Base-by-base conservation (phyloP, 2,329 filamentous ascomycete genomes). In the Incumbomyces delicatus region DNA sequence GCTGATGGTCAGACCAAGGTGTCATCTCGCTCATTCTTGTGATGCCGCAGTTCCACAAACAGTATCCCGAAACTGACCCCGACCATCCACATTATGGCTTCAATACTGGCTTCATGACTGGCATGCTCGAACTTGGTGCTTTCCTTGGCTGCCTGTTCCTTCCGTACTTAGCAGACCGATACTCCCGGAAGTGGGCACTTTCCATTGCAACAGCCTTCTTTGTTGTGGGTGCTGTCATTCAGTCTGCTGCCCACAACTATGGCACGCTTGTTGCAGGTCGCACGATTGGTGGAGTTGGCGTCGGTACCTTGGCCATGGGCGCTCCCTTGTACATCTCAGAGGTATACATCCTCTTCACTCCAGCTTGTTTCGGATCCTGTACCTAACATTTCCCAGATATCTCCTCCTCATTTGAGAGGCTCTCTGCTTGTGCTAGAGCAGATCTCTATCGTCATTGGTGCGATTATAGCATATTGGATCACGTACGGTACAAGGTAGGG, bases 401-500 rank as follows among this genome's bases (percentile, higher is more conserved):
- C 22, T 11, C 53, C 53, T 2, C 53, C 53, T 1, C 38, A 56
- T 18, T 33, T 56, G n/a, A 46, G 53, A 37, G 67, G 66, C 1
- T 57, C 64, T 1, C 56, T 69, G 4, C 64, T 76, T 1, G 61
- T 72, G 1, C 57, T 74, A 2, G 67, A 74, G 47, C 64, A 70
- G 41, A 61, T 74, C 47, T 63, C 60, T 41, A 73, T 74, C 42
- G 68, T 71, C 58, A 64, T 17, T 70, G 73, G 2, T 70, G 70
- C 69, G 47, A 67, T 69, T 47, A 68, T 76, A 2, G 62, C 75
- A 8, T 27, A 27, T 8, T 27, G 22, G 22, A 27, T 27, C 22
- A 27, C 22, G 4, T 27, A 27, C 22, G 22, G 22, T 27, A 27
- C 22, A 27, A 27, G 22, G 22, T 27, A 8, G 8, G 22, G 22